These are phyloP conservation scores for Naematelia aurantialba DNA, from an alignment of 768 basidiomycete species.

Conservation along the genomic window DNA sequence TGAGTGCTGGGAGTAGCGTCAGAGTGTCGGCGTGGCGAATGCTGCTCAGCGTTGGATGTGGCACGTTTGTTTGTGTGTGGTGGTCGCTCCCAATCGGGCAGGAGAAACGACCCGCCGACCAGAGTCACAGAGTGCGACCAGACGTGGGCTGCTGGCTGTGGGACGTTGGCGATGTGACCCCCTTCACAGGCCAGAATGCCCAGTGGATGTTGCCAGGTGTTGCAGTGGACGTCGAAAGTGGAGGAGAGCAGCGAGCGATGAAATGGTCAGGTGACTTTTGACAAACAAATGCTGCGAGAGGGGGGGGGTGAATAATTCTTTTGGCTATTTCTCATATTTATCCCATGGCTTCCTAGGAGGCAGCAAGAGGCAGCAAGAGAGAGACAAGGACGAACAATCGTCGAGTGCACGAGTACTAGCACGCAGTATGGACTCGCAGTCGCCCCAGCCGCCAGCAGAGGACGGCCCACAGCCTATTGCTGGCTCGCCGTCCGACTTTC, in stretches of 20 bases:
- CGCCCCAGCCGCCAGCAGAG: conserved; percentile 26
- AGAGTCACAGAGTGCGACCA: no score
- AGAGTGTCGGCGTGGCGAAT: no score
- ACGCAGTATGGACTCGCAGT: conserved; percentile 30
- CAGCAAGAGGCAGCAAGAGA: no score
- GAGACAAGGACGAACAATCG: no score
- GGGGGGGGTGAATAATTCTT: neutral
- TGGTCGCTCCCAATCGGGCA: no score
- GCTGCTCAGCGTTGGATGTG: no score
- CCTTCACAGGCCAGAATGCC: no score
- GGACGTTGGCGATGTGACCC: neutral
- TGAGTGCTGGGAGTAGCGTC: neutral
- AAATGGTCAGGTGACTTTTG: conserved; percentile 2
- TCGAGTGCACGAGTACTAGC: neutral
- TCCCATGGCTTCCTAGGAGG: no score
- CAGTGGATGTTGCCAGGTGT: neutral
- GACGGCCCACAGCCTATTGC: conserved; percentile 31
- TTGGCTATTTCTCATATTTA: neutral
- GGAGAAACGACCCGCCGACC: no score
- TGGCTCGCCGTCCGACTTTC: conserved; percentile 86
- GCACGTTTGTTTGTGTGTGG: no score
- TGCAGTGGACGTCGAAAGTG: conserved; percentile 4
- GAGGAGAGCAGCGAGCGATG: neutral
- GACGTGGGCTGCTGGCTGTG: no score
- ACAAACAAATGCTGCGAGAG: neutral